phyloP scores from a whole-genome alignment of 257 asterid genomes.

The Osmanthus fragrans region DNA sequence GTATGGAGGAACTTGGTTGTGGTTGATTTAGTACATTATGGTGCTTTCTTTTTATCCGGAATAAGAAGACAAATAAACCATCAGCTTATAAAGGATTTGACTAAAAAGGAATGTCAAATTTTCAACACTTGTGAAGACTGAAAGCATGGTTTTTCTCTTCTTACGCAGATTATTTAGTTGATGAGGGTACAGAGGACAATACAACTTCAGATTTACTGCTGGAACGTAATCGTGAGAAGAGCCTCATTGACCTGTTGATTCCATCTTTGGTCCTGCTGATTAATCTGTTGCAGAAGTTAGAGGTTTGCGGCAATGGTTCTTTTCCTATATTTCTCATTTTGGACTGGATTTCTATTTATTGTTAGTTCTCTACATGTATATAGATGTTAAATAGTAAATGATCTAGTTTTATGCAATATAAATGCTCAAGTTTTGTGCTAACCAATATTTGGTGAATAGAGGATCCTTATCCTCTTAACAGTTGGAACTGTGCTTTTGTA shows the following conservation, averaged over 20 bases:
- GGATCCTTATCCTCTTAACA: neutral
- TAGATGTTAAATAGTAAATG: neutral
- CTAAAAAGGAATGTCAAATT: neutral
- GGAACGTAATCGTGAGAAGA: constrained; percentile 92
- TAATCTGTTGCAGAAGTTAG: constrained; percentile 79
- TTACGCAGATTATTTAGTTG: constrained; percentile 89
- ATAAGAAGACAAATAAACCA: neutral
- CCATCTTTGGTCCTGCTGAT: constrained; percentile 79
- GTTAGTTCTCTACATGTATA: neutral
- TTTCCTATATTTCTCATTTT: neutral
- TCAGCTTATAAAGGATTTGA: neutral
- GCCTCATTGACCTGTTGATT: constrained; percentile 77
- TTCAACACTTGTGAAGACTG: constrained; percentile 3
- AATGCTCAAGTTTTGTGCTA: neutral
- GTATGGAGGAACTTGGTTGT: constrained; percentile 5
- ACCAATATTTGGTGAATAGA: neutral
- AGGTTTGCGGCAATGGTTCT: constrained; percentile 43
- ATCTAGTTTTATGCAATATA: neutral
- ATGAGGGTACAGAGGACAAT: constrained; percentile 88
- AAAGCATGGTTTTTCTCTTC: constrained; percentile 24
- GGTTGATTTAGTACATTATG: constrained; percentile 18
- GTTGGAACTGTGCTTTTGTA: neutral
- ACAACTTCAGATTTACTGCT: constrained; percentile 88
- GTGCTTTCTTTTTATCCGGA: neutral
- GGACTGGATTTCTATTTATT: neutral